Evolutionary conservation across 1,139 yeast genomes (phyloP).

Genomic region (Yamadazyma buinensis): DNA sequence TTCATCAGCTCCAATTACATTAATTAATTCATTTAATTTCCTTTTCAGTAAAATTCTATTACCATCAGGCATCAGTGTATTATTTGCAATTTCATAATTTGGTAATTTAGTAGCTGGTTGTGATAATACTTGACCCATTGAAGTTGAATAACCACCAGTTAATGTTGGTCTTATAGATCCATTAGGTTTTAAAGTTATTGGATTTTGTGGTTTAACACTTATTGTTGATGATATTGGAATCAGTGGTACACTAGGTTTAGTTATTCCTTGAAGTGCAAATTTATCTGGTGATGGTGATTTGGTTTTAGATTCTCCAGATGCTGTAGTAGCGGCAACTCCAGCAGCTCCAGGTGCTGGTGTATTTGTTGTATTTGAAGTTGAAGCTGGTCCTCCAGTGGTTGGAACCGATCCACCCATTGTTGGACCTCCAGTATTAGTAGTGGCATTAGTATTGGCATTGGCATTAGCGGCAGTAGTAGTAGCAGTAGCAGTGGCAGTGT

Average conservation of each 20-base stretch:
- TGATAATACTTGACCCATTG: constrained; percentile 54
- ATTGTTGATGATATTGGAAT: constrained; percentile 70
- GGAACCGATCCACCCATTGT: constrained; percentile 7
- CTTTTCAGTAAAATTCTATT: constrained; percentile 87
- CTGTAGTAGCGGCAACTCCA: constrained; percentile 9
- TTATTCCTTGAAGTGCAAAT: constrained; percentile 39
- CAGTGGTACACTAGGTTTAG: constrained; percentile 66
- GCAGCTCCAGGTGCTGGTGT: constrained; percentile 9
- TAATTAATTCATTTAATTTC: constrained; percentile 80
- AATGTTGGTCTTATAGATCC: constrained; percentile 64
- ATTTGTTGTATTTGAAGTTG: constrained; percentile 11
- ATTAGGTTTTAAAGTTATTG: constrained; percentile 52
- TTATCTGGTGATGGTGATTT: constrained; percentile 14
- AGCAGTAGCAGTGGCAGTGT: not conserved
- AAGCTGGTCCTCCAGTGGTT: constrained; percentile 8
- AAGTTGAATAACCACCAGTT: constrained; percentile 79
- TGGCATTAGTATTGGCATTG: too few relatives aligned
- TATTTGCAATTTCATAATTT: constrained; percentile 65
- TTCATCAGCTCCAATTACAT: constrained; percentile 76
- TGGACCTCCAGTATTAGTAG: constrained; percentile 4
- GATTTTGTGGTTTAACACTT: constrained; percentile 59
- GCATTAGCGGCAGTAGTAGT: too few relatives aligned
- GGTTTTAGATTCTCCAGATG: constrained; percentile 3
- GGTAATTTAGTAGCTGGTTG: constrained; percentile 83
- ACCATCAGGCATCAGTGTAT: constrained; percentile 43